Evolutionary conservation across 306 rosid species (phyloP).

Genomic region (Parietaria judaica): DNA sequence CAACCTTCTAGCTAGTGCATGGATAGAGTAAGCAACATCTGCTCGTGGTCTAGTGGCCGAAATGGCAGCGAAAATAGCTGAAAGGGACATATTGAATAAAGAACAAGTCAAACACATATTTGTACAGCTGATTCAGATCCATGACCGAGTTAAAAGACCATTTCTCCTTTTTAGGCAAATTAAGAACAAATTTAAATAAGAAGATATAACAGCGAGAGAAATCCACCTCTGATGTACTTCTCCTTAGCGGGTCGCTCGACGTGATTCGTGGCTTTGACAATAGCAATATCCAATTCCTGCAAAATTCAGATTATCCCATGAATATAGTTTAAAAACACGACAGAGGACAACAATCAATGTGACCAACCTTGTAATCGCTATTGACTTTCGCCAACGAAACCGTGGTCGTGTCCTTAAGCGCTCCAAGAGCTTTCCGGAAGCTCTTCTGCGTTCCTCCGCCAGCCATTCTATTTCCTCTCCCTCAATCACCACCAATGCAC

Average conservation of each 20-base stretch:
- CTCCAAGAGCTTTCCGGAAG: slow-evolving; percentile 88
- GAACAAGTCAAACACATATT: neutral
- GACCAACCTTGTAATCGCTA: slow-evolving; percentile 87
- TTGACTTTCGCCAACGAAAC: slow-evolving; percentile 99
- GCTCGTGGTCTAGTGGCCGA: slow-evolving; percentile 98
- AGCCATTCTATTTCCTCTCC: slow-evolving; percentile 60
- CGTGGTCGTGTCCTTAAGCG: slow-evolving; percentile 91
- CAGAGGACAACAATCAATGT: slow-evolving; percentile 3
- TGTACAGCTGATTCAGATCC: no score
- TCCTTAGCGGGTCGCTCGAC: slow-evolving; percentile 94
- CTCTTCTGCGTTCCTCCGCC: slow-evolving; percentile 82
- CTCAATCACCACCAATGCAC: slow-evolving; percentile 33
- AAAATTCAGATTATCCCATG: slow-evolving; percentile 18
- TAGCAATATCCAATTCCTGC: slow-evolving; percentile 94
- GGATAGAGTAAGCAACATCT: slow-evolving; percentile 98
- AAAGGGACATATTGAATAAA: slow-evolving; percentile 17
- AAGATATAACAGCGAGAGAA: slow-evolving; percentile 3
- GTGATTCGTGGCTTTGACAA: slow-evolving; percentile 89
- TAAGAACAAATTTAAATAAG: slow-evolving; percentile 1
- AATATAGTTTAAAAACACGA: slow-evolving; percentile 11
- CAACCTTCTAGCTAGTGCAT: slow-evolving; percentile 83
- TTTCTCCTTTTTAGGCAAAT: neutral
- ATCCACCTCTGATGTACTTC: slow-evolving; percentile 71
- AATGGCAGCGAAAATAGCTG: slow-evolving; percentile 93
- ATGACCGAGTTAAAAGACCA: neutral